Percentiles rank a stretch among this genome's conserved stretches.
These are phyloP conservation scores for Arabidopsis thaliana DNA, from an alignment of 345 rosid species.

Conservation along the genomic window DNA sequence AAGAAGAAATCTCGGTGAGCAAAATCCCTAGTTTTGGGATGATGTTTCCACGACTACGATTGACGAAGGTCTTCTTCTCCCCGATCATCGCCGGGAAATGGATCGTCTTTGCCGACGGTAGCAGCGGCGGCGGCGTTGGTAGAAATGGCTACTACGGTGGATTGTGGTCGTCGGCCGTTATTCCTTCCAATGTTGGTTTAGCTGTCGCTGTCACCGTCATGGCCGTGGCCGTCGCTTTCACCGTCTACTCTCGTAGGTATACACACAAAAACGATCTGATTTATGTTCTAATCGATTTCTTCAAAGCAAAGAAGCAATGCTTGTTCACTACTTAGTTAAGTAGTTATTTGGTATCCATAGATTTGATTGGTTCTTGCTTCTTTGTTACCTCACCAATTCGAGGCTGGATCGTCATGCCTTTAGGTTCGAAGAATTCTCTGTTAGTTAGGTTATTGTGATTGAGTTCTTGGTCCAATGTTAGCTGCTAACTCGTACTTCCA, in stretches of 20 bases:
- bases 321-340: conserved; percentile 28
- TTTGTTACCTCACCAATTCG: conserved; percentile 58
- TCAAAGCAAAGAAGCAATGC: conserved; percentile 14
- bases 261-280: conserved; percentile 27
- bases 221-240: conserved; percentile 77
- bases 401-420: conserved; percentile 16
- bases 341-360: conserved; percentile 7
- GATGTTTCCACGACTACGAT: conserved; percentile 40
- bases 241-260: conserved; percentile 66
- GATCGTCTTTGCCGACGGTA: conserved; percentile 56
- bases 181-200: conserved; percentile 60
- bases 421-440: background rate
- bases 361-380: conserved; percentile 58
- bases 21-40: conserved; percentile 57
- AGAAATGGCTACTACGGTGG: conserved; percentile 51
- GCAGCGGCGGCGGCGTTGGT: conserved; percentile 48
- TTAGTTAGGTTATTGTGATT: background rate
- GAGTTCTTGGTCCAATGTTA: conserved; percentile 6
- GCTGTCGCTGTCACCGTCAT: conserved; percentile 73
- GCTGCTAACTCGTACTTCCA: background rate
- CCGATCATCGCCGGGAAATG: conserved; percentile 55
- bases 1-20: conserved; percentile 32
- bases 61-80: conserved; percentile 37
- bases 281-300: conserved; percentile 14
- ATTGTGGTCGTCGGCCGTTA: conserved; percentile 54